Evolutionary conservation across 495 filamentous ascomycete genomes (phyloP).

Genomic region (Daldinia childiae): DNA sequence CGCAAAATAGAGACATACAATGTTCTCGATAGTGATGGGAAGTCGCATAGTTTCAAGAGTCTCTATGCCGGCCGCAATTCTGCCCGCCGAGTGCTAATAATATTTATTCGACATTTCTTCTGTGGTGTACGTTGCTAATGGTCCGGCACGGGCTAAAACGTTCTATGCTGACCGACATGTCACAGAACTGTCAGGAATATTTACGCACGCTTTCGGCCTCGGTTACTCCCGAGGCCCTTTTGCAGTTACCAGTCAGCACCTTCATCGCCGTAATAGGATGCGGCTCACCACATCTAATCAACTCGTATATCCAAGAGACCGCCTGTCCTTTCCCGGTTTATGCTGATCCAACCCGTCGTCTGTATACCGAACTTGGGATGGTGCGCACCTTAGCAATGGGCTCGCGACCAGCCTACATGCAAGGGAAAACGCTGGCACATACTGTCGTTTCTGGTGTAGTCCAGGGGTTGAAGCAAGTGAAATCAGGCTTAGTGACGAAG

Average conservation of each 20-base stretch:
- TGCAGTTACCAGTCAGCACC: conserved; percentile 65
- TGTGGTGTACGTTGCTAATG: conserved; percentile 72
- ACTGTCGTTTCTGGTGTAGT: conserved; percentile 60
- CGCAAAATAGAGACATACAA: conserved; percentile 63
- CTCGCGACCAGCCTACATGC: conserved; percentile 71
- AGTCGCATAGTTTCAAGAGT: conserved; percentile 70
- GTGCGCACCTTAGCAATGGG: conserved; percentile 69
- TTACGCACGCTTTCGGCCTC: conserved; percentile 68
- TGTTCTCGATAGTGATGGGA: conserved; percentile 72
- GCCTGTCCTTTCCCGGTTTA: conserved; percentile 81
- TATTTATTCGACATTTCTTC: conserved; percentile 91
- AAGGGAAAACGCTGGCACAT: conserved; percentile 55
- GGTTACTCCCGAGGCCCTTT: conserved; percentile 66
- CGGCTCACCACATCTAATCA: conserved; percentile 77
- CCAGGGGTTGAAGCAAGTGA: conserved; percentile 65
- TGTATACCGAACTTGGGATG: conserved; percentile 82
- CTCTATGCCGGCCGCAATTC: conserved; percentile 68
- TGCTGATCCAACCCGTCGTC: conserved; percentile 73
- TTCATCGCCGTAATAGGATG: conserved; percentile 80
- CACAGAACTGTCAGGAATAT: conserved; percentile 78
- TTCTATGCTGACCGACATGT: conserved; percentile 23
- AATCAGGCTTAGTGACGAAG: conserved; percentile 64
- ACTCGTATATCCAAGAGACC: conserved; percentile 70
- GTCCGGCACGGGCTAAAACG: conserved; percentile 9
- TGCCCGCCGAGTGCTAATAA: conserved; percentile 69